These are phyloP conservation scores for Cyclotella cryptica DNA, from an alignment of 108 stramenopile genomes.

Conservation along the genomic window DNA sequence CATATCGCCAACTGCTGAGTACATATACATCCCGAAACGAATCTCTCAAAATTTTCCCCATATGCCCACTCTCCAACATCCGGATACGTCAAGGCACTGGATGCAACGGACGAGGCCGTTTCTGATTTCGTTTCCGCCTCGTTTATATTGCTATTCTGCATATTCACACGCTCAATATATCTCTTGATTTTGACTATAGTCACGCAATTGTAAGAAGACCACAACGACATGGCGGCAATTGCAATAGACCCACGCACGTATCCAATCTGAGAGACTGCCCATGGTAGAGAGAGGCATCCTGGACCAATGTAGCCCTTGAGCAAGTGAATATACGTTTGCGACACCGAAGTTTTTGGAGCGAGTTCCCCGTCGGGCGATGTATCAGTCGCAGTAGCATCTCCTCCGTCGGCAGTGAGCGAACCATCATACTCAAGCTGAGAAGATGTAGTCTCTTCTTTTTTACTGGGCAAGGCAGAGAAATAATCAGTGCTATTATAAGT, in stretches of 20 bases:
- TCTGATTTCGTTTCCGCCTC: conserved; percentile 10
- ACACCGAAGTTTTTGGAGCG: conserved; percentile 45
- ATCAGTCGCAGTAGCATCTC: conserved; percentile 2
- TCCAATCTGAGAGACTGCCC: conserved; percentile 73
- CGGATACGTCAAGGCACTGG: conserved; percentile 64
- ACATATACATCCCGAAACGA: conserved; percentile 61
- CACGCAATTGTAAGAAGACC: conserved; percentile 74
- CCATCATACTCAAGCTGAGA: conserved; percentile 10
- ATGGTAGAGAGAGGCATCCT: conserved; percentile 70
- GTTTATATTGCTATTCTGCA: conserved; percentile 21
- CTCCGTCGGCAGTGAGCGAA: conserved; percentile 8
- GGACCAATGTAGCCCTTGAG: conserved; percentile 78
- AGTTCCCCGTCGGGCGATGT: conserved; percentile 6
- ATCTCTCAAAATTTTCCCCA: conserved; percentile 62
- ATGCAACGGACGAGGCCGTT: conserved; percentile 27
- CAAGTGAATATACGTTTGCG: conserved; percentile 67
- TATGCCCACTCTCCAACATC: conserved; percentile 77
- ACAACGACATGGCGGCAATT: conserved; percentile 53
- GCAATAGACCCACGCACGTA: conserved; percentile 46
- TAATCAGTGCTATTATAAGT: conserved; percentile 1
- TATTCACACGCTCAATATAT: conserved; percentile 44
- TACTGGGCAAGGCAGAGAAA: not conserved
- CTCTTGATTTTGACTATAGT: conserved; percentile 69
- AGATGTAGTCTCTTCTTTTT: not conserved
- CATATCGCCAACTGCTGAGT: conserved; percentile 74